Percentiles rank a stretch among this genome's conserved stretches.
These are phyloP conservation scores for Trichophaea hybrida DNA, from an alignment of 2,329 filamentous ascomycete genomes.

Conservation along the genomic window DNA sequence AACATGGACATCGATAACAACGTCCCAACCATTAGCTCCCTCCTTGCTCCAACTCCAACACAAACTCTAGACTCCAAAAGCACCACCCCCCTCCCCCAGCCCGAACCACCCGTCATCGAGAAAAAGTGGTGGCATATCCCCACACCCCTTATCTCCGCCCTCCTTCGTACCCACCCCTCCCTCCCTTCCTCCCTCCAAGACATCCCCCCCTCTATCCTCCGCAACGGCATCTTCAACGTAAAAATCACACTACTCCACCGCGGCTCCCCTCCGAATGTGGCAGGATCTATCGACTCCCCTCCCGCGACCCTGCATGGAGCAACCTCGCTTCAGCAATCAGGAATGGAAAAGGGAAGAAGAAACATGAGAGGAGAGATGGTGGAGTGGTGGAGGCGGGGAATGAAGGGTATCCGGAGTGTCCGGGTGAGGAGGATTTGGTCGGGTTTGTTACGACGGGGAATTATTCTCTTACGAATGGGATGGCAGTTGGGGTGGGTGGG, in stretches of 20 bases:
- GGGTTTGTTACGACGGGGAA: constrained; percentile 84
- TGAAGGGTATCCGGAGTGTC: constrained; percentile 49
- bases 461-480: constrained; percentile 64
- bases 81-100: not conserved
- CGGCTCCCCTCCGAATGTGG: constrained; percentile 57
- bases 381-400: constrained; percentile 30
- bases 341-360: not conserved
- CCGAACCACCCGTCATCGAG: not conserved
- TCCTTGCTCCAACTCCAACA: not conserved
- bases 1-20: not conserved
- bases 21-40: not conserved
- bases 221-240: constrained; percentile 41
- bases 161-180: not conserved
- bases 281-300: constrained; percentile 75
- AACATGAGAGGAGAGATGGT: not conserved
- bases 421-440: constrained; percentile 59
- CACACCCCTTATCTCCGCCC: not conserved
- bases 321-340: not conserved
- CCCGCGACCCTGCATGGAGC: constrained; percentile 21
- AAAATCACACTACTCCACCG: constrained; percentile 52
- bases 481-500: constrained; percentile 59
- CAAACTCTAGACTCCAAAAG: not conserved
- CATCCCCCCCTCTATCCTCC: constrained; percentile 26
- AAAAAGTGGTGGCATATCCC: not conserved
- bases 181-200: not conserved